phyloP scores from a whole-genome alignment of 2,329 filamentous ascomycete species.

The Septoria petroselini region DNA sequence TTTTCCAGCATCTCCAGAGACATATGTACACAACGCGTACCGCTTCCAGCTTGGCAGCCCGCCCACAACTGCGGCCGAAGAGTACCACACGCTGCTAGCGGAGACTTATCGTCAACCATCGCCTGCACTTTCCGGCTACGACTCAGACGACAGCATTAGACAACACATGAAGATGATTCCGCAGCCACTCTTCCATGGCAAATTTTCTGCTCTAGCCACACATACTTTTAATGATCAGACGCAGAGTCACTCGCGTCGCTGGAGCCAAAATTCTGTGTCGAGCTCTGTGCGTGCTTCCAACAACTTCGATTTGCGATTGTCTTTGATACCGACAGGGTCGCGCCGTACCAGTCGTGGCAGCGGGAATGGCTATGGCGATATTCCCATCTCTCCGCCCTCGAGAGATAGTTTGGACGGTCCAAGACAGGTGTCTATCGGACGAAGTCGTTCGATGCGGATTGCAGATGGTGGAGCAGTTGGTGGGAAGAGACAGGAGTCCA shows the following conservation, averaged over 20 bases:
- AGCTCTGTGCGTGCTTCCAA: constrained; percentile 16
- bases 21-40: not conserved
- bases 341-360: constrained; percentile 6
- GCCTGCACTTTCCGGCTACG: constrained; percentile 4
- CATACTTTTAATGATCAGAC: constrained; percentile 1
- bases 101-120: constrained; percentile 23
- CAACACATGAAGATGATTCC: constrained; percentile 37
- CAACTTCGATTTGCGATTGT: constrained; percentile 27
- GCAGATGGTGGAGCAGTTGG: not conserved
- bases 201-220: constrained; percentile 14
- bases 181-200: constrained; percentile 33
- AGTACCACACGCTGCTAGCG: constrained; percentile 31
- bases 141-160: constrained; percentile 27
- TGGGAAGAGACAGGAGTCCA: constrained; percentile 22
- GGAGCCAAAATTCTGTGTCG: constrained; percentile 3
- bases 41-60: not conserved
- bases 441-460: not conserved
- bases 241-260: not conserved
- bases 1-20: constrained; percentile 5
- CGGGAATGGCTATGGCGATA: constrained; percentile 34
- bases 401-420: not conserved
- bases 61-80: constrained; percentile 6
- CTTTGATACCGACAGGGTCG: constrained; percentile 4
- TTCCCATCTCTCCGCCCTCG: constrained; percentile 36
- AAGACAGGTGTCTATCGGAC: not conserved